These are phyloP conservation scores for Bipolaris oryzae DNA, from an alignment of 2,329 filamentous ascomycete genomes.

Conservation along the genomic window DNA sequence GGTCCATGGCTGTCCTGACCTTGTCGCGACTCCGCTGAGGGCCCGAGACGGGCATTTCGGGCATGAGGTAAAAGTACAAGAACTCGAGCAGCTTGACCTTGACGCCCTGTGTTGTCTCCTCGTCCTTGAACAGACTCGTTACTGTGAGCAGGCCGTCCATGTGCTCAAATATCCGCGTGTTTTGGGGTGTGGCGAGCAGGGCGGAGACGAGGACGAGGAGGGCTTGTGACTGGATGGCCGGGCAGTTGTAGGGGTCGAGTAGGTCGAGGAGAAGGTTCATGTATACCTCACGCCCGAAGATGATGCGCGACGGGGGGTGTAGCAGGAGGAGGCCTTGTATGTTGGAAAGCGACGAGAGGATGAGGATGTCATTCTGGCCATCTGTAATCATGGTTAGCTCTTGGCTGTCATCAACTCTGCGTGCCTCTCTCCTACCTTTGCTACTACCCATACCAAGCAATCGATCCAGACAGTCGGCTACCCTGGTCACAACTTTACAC, in stretches of 20 bases:
- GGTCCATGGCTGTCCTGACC: slow-evolving; percentile 40
- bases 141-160: slow-evolving; percentile 91
- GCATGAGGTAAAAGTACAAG: slow-evolving; percentile 98
- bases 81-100: slow-evolving; percentile 98
- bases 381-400: slow-evolving; percentile 51
- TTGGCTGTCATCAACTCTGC: not conserved
- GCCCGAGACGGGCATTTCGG: slow-evolving; percentile 68
- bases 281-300: slow-evolving; percentile 87
- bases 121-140: slow-evolving; percentile 89
- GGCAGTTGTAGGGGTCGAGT: slow-evolving; percentile 86
- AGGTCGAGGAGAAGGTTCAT: slow-evolving; percentile 98
- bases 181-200: slow-evolving; percentile 82
- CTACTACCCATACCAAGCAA: slow-evolving; percentile 77
- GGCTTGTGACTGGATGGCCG: slow-evolving; percentile 87
- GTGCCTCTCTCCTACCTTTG: slow-evolving; percentile 32
- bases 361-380: slow-evolving; percentile 84
- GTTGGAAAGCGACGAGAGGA: slow-evolving; percentile 84
- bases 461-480: slow-evolving; percentile 84
- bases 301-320: slow-evolving; percentile 84
- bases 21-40: slow-evolving; percentile 43
- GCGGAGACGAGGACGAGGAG: slow-evolving; percentile 89
- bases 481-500: slow-evolving; percentile 72
- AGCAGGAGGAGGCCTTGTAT: slow-evolving; percentile 87
- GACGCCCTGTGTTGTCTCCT: slow-evolving; percentile 82
- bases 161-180: slow-evolving; percentile 89